Evolutionary conservation across 2,329 filamentous ascomycete genomes (phyloP), one percentile per base, ranked within the genome.

Genomic region (Aspergillus persii): DNA sequence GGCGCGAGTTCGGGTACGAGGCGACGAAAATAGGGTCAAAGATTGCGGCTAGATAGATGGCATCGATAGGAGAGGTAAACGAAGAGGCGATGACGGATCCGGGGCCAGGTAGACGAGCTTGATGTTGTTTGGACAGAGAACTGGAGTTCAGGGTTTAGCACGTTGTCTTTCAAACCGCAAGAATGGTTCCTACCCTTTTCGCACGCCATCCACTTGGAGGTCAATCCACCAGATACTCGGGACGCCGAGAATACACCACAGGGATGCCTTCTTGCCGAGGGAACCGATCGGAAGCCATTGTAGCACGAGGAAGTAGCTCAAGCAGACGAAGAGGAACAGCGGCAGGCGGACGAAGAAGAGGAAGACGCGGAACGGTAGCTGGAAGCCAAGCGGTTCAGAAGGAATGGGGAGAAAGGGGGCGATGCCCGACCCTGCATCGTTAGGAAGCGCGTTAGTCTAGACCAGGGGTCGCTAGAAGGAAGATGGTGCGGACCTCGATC

Each of bases 201-300:
- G 93, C 56, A 99, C 95, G 59, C 94, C 94, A 74, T 99, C 95
- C 65, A 99, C 91, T 76, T 97, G 94, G n/a, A 99, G 81, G 76
- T 99, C 95, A 58, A 97, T 89, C 94, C 94, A 98, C 92, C 93
- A 98, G 59, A 99, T 91, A 30, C 95, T 94, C 0, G 93, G 92
- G 60, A 96, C 89, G 41, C 87, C 89, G 67, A 99, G 85, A 65
- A 98, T 85, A 61, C 87, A 84, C 94, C 95, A 98, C 55, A 98
- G 79, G 52, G 92, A 86, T 11, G 90, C 86, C 78, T 98, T 98
- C 70, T 92, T 92, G 48, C 87, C 78, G 36, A 87, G 70, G 8
- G 83, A 83, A 1, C 86, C 86, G 8, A 89, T 81, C 0, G 92
- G 92, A 12, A 96, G 84, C 83, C 89, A 90, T 78, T 94, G 91